Evolutionary conservation across 768 basidiomycete species (phyloP).

Genomic region (Mycena maculata): DNA sequence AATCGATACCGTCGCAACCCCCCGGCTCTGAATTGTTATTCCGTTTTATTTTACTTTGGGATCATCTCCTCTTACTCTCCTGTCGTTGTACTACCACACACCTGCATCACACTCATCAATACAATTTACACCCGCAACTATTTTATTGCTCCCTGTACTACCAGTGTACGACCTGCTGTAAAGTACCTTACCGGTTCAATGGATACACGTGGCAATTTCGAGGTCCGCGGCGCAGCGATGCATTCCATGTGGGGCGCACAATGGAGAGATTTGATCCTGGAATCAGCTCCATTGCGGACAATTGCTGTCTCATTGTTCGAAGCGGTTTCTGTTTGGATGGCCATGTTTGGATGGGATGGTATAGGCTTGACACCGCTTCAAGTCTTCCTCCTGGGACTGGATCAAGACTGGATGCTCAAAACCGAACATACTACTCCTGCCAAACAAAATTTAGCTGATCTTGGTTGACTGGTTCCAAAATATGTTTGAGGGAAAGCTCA

Average conservation of each 20-base stretch:
- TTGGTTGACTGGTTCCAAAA: no score
- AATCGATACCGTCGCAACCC: slow-evolving; percentile 20
- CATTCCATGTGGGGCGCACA: slow-evolving; percentile 1
- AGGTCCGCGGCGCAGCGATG: background rate
- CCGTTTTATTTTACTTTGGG: slow-evolving; percentile 8
- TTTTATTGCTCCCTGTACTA: slow-evolving; percentile 27
- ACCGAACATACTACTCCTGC: slow-evolving; percentile 44
- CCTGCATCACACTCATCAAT: slow-evolving; percentile 20
- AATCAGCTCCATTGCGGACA: no score
- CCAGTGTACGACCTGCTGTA: slow-evolving; percentile 30
- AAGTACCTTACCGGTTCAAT: slow-evolving; percentile 25
- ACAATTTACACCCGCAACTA: slow-evolving; percentile 17
- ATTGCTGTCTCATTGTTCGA: no score
- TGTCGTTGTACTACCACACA: slow-evolving; percentile 25
- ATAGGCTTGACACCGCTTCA: slow-evolving; percentile 2
- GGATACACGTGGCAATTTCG: slow-evolving; percentile 23
- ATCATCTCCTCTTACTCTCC: slow-evolving; percentile 17
- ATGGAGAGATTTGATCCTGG: background rate
- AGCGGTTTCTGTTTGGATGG: background rate
- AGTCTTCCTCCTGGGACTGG: slow-evolving; percentile 30
- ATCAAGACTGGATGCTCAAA: slow-evolving; percentile 54
- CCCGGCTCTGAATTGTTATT: slow-evolving; percentile 21
- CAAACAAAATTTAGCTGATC: slow-evolving; percentile 59
- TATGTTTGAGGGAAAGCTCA: no score
- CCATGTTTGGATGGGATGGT: background rate